Base-by-base conservation (phyloP, 73 alveolate species). In the Effrenium voratum region DNA sequence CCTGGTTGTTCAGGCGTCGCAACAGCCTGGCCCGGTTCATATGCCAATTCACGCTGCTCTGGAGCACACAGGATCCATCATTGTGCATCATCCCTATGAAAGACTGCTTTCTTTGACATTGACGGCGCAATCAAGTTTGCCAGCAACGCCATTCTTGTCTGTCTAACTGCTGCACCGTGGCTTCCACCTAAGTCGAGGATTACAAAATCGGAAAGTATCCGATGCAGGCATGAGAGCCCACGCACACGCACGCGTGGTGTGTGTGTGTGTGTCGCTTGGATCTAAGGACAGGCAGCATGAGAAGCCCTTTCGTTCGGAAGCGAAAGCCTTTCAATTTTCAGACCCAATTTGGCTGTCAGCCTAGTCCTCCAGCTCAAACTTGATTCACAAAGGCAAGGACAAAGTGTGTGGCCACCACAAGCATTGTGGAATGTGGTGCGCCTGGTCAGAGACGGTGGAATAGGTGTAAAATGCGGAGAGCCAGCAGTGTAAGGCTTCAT, bases 391-490 rank as follows among this genome's bases (percentile, higher is more conserved):
- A 30, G 72, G 72, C 16, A 22, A 30, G 72, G 28, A 57, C 72
- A 22, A 57, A 57, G 72, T 57, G 72, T 22, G 28, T 57, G 72
- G 72, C n/a, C 16, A 22, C 68, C 12, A 55, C 68, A 55, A 55
- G 12, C 68, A 22, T 55, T 15, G 72, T 57, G 16, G 72, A 22
- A 30, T 22, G 40, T 50, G 50, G 63, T 19, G 60, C 44, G 70
- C 96, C 96, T 90, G 96, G 66, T 90, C 96, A 19, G 96, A 90
- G 75, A 90, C 96, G 43, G 87, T 90, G 43, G 96, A 90, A 45
- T 90, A 90, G 34, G 96, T 90, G 79, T 90, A 90, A 73, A 90
- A 90, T 16, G 96, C 79, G 22, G 87, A 66, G 19, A 90, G 86
- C 96, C 96, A 90, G 50, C 85, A 49, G 68, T 90, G 96, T 55